Percentiles rank a stretch among this genome's conserved stretches.
These are phyloP conservation scores for Aspergillus sp. DNA, from an alignment of 2,329 filamentous ascomycete species.

Conservation along the genomic window DNA sequence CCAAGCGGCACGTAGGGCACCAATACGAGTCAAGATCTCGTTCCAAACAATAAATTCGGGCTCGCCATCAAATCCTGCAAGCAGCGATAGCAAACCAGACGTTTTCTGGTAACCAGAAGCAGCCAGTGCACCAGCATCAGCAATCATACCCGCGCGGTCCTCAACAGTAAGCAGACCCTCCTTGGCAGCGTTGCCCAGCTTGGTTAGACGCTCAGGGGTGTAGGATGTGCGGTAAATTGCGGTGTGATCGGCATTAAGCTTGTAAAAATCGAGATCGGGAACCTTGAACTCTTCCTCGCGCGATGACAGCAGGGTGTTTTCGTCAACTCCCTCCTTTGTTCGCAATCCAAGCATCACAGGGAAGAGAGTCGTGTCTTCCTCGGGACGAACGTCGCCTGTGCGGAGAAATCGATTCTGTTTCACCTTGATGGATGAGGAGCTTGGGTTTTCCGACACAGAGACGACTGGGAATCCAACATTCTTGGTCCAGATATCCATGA, in stretches of 20 bases:
- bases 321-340: conserved; percentile 79
- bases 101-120: conserved; percentile 92
- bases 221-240: conserved; percentile 91
- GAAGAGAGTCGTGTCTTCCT: conserved; percentile 85
- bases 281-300: conserved; percentile 78
- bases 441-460: conserved; percentile 74
- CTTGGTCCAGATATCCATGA: conserved; percentile 98
- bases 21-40: conserved; percentile 78
- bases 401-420: conserved; percentile 95
- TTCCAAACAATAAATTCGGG: conserved; percentile 93
- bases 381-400: conserved; percentile 88
- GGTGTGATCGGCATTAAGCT: conserved; percentile 92
- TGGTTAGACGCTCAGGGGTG: conserved; percentile 75
- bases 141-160: conserved; percentile 91
- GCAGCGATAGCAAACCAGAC: conserved; percentile 78
- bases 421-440: conserved; percentile 72
- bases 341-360: conserved; percentile 86
- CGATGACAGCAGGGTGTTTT: conserved; percentile 68
- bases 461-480: conserved; percentile 92
- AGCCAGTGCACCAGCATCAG: conserved; percentile 85
- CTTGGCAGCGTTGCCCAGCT: conserved; percentile 85
- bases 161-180: conserved; percentile 78
- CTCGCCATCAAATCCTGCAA: conserved; percentile 80
- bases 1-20: conserved; percentile 80
- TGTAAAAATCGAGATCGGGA: conserved; percentile 83